These are phyloP conservation scores for Medicago truncatula DNA, from an alignment of 306 rosid genomes.

Conservation along the genomic window DNA sequence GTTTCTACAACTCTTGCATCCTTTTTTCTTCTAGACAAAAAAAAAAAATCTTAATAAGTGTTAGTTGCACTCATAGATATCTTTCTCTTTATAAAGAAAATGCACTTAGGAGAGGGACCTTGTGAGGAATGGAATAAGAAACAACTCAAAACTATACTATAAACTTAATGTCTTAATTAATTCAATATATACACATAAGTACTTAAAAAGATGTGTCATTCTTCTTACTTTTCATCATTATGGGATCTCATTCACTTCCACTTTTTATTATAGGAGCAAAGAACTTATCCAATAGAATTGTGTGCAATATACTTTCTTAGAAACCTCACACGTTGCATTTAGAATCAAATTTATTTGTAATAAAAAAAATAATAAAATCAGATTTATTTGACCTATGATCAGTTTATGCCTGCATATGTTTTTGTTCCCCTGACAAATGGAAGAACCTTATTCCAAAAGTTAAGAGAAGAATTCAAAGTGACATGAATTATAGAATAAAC, in stretches of 20 bases:
- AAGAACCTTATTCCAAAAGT: constrained; percentile 55
- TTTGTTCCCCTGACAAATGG: constrained; percentile 46
- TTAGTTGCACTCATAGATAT: constrained; percentile 45
- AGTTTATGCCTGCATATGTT: constrained; percentile 38
- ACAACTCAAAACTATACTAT: constrained; percentile 26
- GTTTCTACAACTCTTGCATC: constrained; percentile 5
- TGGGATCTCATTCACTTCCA: constrained; percentile 29
- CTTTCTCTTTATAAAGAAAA: constrained; percentile 64
- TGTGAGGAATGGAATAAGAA: constrained; percentile 51
- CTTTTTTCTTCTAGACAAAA: neutral
- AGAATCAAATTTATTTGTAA: constrained; percentile 43
- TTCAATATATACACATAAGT: constrained; percentile 52
- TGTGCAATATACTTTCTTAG: constrained; percentile 32
- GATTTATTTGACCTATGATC: constrained; percentile 48
- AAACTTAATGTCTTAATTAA: constrained; percentile 33
- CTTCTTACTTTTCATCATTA: constrained; percentile 26
- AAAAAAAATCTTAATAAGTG: constrained; percentile 39
- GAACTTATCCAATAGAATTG: constrained; percentile 41
- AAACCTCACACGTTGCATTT: constrained; percentile 47
- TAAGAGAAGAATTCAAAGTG: constrained; percentile 41
- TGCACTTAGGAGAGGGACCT: constrained; percentile 33
- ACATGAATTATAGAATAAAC: constrained; percentile 44
- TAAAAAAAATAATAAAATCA: neutral
- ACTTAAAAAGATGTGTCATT: constrained; percentile 49
- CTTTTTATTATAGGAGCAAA: constrained; percentile 42